Evolutionary conservation across 2,329 filamentous ascomycete species (phyloP).

Genomic region (Pseudogymnoascus sp.): DNA sequence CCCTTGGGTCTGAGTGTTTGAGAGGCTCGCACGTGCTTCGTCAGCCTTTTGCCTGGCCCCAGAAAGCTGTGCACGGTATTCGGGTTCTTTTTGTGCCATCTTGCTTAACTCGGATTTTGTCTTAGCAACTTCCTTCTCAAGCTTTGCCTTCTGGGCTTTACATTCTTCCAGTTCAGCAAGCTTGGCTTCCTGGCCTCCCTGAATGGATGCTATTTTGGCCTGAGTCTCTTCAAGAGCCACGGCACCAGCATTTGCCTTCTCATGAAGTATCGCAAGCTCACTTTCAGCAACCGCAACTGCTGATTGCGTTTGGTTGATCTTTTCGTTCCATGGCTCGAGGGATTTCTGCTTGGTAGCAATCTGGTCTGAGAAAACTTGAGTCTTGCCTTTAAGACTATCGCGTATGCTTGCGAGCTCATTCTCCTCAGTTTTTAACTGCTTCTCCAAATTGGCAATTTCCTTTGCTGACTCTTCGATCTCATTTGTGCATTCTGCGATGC

Average conservation of each 20-base stretch:
- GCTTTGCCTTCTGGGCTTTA: constrained; percentile 61
- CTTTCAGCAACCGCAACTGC: constrained; percentile 91
- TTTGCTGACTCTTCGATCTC: constrained; percentile 70
- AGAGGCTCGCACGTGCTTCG: constrained; percentile 84
- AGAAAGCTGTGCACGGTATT: constrained; percentile 76
- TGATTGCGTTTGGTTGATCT: constrained; percentile 93
- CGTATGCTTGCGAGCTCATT: constrained; percentile 75
- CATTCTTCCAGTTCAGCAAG: constrained; percentile 67
- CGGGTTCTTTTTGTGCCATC: constrained; percentile 69
- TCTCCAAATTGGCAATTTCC: constrained; percentile 72
- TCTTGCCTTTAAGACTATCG: constrained; percentile 88
- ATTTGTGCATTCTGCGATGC: constrained; percentile 68
- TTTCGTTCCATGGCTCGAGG: constrained; percentile 92
- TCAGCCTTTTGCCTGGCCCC: constrained; percentile 90
- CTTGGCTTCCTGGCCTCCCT: constrained; percentile 66
- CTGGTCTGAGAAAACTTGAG: constrained; percentile 85
- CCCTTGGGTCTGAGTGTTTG: constrained; percentile 84
- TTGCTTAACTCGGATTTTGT: constrained; percentile 66
- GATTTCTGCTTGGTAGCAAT: constrained; percentile 90
- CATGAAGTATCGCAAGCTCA: constrained; percentile 83
- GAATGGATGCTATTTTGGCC: constrained; percentile 66
- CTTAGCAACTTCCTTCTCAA: constrained; percentile 69
- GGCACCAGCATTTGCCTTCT: constrained; percentile 81
- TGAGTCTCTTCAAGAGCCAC: constrained; percentile 78
- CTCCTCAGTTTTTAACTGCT: constrained; percentile 71